Evolutionary conservation across 306 rosid species (phyloP), one percentile per base, ranked within the genome.

Genomic region (Sicyos baderoa): DNA sequence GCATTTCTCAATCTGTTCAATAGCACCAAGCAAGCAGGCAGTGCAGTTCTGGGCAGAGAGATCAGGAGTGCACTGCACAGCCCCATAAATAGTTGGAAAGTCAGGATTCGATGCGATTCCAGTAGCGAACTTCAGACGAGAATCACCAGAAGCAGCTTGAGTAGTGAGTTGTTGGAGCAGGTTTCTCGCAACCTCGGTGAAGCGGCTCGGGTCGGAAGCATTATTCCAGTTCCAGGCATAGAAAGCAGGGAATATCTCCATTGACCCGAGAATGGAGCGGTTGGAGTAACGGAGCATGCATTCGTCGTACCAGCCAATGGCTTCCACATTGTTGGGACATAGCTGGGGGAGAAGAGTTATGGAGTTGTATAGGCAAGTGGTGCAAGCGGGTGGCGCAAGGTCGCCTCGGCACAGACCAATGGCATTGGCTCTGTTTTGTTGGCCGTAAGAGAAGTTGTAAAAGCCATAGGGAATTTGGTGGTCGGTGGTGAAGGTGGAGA

Each of bases 401-500:
- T 74, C 77, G 22, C 77, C 77, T 52, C 64, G 19, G 70, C 77
- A 74, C 9, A 74, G 59, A 0, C 76, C 86, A 2, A 77, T 76
- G 3, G 82, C 87, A 6, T 75, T 56, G 1, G 78, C 60, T 73
- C 69, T 4, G 52, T 73, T 18, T 58, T 27, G 53, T 66, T 4
- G 40, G 63, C 40, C 65, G 37, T 62, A 10, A 11, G 86, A 81
- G 51, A 75, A 76, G 56, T 76, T 78, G 76, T 74, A 78, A 66
- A 83, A 88, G 42, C 82, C 83, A 64, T 70, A 32, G n/a, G 44
- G 16, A 6, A 54, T 71, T 53, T 51, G 45, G 11, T 23, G 56
- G 48, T 59, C 16, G 64, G 79, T 59, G 42, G 73, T 62, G 37
- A 85, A 59, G 73, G 69, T 69, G 76, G 88, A 70, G 64, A 87